Percentiles rank a stretch among this genome's conserved stretches.
phyloP scores from a whole-genome alignment of 1,139 yeast genomes.

The Yamadazyma atmosphaerica region DNA sequence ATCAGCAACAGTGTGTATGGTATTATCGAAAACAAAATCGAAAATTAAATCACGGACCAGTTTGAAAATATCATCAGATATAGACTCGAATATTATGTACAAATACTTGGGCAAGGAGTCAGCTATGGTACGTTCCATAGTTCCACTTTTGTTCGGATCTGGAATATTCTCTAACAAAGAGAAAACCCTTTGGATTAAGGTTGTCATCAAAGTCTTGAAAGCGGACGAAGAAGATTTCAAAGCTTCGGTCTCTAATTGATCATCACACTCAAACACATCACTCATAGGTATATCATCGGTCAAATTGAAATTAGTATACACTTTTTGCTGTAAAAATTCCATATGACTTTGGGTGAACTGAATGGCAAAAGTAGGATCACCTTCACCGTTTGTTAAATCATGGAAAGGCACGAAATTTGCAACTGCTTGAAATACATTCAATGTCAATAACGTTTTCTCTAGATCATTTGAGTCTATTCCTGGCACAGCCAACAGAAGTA shows the following conservation, averaged over 20 bases:
- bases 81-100: constrained; percentile 65
- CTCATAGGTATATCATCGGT: constrained; percentile 6
- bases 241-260: constrained; percentile 52
- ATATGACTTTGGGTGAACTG: constrained; percentile 71
- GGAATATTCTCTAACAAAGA: constrained; percentile 76
- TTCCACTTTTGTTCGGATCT: constrained; percentile 50
- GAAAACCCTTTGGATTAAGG: constrained; percentile 62
- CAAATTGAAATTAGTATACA: constrained; percentile 19
- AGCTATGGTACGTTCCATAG: constrained; percentile 54
- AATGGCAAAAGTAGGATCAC: constrained; percentile 61
- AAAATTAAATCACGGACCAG: constrained; percentile 53
- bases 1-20: constrained; percentile 66
- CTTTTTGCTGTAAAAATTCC: constrained; percentile 42
- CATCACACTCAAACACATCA: constrained; percentile 30
- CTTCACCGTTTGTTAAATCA: constrained; percentile 45
- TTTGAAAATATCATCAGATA: constrained; percentile 63
- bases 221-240: constrained; percentile 73
- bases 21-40: constrained; percentile 58
- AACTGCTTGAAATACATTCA: constrained; percentile 70
- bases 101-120: constrained; percentile 64
- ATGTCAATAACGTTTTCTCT: constrained; percentile 66
- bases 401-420: constrained; percentile 74
- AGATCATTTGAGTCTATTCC: constrained; percentile 92
- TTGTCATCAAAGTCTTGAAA: constrained; percentile 60
- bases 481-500: constrained; percentile 67